Evolutionary conservation across 352 stramenopile genomes (phyloP).

Genomic region (Pythium dissimile): DNA sequence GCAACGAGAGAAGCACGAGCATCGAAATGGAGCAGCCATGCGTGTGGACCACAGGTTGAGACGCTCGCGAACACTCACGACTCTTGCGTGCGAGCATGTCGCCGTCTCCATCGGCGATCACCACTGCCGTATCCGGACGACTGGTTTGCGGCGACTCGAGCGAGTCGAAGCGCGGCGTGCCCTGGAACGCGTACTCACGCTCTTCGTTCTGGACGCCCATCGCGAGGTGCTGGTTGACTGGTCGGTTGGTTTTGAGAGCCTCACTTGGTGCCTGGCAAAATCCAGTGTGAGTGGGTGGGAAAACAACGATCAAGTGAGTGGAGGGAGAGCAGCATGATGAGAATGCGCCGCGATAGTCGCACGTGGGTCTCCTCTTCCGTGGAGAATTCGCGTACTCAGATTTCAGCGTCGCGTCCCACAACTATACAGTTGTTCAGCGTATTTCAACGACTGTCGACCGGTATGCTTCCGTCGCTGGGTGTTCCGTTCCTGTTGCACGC

Average conservation of each 20-base stretch:
- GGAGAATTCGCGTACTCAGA: no score
- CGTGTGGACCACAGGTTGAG: neutral
- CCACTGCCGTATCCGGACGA: slow-evolving; percentile 1
- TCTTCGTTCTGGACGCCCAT: slow-evolving; percentile 1
- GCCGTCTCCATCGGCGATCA: slow-evolving; percentile 25
- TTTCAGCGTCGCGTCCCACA: no score
- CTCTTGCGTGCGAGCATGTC: slow-evolving; percentile 4
- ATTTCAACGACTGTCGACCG: neutral
- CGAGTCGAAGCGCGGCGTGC: slow-evolving; percentile 40
- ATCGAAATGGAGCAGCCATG: slow-evolving; percentile 32
- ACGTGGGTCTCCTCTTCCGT: neutral
- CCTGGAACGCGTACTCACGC: slow-evolving; percentile 27
- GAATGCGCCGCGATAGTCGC: neutral
- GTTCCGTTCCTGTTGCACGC: no score
- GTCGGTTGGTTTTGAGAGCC: no score
- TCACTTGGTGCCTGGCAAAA: no score
- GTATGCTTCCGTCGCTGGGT: neutral
- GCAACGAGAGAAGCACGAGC: slow-evolving; percentile 48
- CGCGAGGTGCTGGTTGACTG: neutral
- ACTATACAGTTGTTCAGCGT: no score
- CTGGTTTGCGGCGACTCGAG: slow-evolving; percentile 24
- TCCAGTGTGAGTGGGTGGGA: neutral
- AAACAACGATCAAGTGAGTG: neutral
- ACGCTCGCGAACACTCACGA: neutral
- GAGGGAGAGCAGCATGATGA: neutral